These are phyloP conservation scores for Neocallimastix lanati DNA, from an alignment of 192 early-diverging fungal genomes.

Conservation along the genomic window DNA sequence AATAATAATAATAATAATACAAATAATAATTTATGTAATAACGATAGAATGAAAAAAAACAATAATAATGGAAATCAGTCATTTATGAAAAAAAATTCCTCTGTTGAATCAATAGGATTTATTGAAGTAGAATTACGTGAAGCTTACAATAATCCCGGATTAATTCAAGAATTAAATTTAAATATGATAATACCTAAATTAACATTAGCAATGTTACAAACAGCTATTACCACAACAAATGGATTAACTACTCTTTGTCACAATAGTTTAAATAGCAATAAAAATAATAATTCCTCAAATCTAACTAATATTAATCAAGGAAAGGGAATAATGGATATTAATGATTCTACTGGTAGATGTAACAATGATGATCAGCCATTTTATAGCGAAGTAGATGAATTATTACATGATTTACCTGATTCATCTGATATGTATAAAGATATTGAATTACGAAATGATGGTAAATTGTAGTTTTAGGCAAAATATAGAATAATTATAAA, in stretches of 20 bases:
- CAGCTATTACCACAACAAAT: not conserved
- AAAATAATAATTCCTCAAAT: not conserved
- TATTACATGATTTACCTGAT: not conserved
- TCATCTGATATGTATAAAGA: not conserved
- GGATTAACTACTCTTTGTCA: not conserved
- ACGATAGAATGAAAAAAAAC: too few species aligned
- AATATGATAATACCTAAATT: not conserved
- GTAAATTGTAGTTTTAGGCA: not conserved
- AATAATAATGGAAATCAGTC: not conserved
- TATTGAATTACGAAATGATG: not conserved
- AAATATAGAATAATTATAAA: too few species aligned
- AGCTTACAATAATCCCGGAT: not conserved
- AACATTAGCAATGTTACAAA: not conserved
- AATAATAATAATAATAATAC: too few species aligned
- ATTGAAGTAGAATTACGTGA: not conserved
- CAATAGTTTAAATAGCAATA: not conserved
- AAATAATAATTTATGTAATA: too few species aligned
- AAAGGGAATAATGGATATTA: too few species aligned
- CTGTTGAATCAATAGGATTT: not conserved
- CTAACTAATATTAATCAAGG: not conserved
- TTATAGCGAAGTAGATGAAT: not conserved
- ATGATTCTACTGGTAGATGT: not conserved
- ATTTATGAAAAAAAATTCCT: not conserved
- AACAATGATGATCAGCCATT: not conserved
- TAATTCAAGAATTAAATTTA: not conserved